Evolutionary conservation across 2,329 filamentous ascomycete genomes (phyloP), one percentile per base, ranked within the genome.

Genomic region (Escovopsis sp.): DNA sequence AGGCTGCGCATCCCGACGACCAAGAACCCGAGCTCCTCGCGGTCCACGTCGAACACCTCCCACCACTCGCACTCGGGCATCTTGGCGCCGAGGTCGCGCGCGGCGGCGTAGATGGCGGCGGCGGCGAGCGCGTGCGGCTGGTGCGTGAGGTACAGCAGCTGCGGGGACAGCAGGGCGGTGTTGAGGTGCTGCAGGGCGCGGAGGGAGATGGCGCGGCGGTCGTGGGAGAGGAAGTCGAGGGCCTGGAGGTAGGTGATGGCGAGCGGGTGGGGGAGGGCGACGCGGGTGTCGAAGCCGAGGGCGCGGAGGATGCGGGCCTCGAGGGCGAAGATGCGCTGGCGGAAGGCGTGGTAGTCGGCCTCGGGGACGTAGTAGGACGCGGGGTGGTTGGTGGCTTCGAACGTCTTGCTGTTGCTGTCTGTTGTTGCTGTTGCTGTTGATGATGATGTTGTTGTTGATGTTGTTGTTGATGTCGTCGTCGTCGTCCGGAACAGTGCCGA

Each of bases 1-100:
- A 93, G 65, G 53, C 88, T 95, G 47, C 77, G 68, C 72, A 95
- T 75, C 0, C 73, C 87, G 10, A 95, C 84, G 4, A 94, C 87
- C 44, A 96, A 62, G 51, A 96, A 96, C 0, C 91, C 91, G 31
- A 98, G 68, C 57, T 94, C 87, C 65, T 98, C 91, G 39, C 91
- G 72, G 53, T 95, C 88, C 7, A 91, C 84, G 60, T 98, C 91
- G 58, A 96, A 96, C 0, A 96, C 85, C 60, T 95, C 88, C 91
- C 91, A 98, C 91, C 91, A 98, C 48, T 85, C 80, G 38, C 74
- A 76, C 48, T 83, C 82, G 0, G 89, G 86, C 62, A 95, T 71
- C 58, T 84, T 87, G 11, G 83, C 75, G 0, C 73, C 79, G 1
- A 75, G 59, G 50, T 96, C 87, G 36, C 80, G 73, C 1, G 86